Evolutionary conservation across 805 yeast species (phyloP).

Genomic region (Ogataea henricii): DNA sequence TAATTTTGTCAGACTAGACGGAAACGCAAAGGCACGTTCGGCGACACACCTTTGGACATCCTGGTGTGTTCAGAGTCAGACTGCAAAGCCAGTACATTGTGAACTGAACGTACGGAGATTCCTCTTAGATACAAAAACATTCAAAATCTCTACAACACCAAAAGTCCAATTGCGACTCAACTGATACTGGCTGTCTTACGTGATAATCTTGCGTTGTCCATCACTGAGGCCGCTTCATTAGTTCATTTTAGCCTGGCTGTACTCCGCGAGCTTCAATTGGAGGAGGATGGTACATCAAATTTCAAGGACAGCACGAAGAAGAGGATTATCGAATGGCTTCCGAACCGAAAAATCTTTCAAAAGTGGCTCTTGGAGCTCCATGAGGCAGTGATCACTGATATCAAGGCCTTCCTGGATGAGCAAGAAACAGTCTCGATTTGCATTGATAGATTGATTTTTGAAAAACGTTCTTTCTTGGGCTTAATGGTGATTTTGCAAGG

Average conservation of each 20-base stretch:
- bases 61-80: background rate
- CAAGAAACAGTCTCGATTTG: background rate
- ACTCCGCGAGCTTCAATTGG: too few relatives aligned
- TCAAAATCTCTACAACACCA: background rate
- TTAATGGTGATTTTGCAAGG: conserved; percentile 1
- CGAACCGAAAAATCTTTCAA: background rate
- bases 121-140: background rate
- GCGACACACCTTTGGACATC: conserved; percentile 3
- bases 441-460: background rate
- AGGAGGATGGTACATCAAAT: too few relatives aligned
- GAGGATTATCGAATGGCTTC: background rate
- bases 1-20: conserved; percentile 11
- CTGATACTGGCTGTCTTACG: too few relatives aligned
- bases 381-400: background rate
- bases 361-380: background rate
- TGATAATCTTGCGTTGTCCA: too few relatives aligned
- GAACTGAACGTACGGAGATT: background rate
- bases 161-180: background rate
- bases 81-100: background rate
- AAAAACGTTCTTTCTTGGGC: background rate
- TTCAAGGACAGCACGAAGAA: too few relatives aligned
- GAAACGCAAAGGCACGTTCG: conserved; percentile 11
- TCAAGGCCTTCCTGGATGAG: background rate
- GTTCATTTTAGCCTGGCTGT: too few relatives aligned
- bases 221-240: too few relatives aligned